Evolutionary conservation across 2,329 filamentous ascomycete species (phyloP), one percentile per base, ranked within the genome.

Genomic region (Aspergillus persii): DNA sequence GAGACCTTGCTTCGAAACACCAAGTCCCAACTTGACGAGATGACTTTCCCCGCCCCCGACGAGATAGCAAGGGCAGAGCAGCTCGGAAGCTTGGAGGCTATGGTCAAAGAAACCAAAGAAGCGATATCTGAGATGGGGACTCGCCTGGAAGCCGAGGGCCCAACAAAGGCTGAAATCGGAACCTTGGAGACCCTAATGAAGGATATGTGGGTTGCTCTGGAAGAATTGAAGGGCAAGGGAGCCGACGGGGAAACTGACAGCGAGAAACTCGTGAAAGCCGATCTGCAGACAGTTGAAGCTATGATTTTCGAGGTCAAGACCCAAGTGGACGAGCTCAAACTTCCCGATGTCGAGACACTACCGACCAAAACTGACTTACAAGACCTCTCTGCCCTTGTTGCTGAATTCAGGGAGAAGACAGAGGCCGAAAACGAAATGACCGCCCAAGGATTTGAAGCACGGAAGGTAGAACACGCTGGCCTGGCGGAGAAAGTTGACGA

Each of bases 1-100:
- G 94, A 97, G 74, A 96, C 90, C 0, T 87, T 98, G 52, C 82
- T 98, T 11, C 87, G 89, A 47, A 96, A 96, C 72, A 93, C 92
- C 33, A 97, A 97, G 73, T 87, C 89, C 4, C 90, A 90, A 50
- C 80, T 98, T 8, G 94, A 97, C 59, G 92, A 96, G 60, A 84
- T 96, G 53, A 85, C 74, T 4, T 73, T 85, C 29, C 80, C 84
- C 1, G 80, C 93, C 53, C 84, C 68, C 0, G 89, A 92, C 36
- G 86, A 90, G 58, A 80, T 86, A 2, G 86, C 92, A 8, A 84
- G 80, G 33, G 83, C 84, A 48, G 83, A 86, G 57, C 82, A 87
- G 46, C 69, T 88, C n/a, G 82, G 84, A 51, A 77, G 81, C 8
- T 73, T 89, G 1, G 90, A 95, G 68, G 80, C 83, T 1, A 80